A percentile compares a stretch with the other conserved stretches of the same genome.
phyloP scores from a whole-genome alignment of 2,329 filamentous ascomycete genomes.

The Dichotomopilus funicola region DNA sequence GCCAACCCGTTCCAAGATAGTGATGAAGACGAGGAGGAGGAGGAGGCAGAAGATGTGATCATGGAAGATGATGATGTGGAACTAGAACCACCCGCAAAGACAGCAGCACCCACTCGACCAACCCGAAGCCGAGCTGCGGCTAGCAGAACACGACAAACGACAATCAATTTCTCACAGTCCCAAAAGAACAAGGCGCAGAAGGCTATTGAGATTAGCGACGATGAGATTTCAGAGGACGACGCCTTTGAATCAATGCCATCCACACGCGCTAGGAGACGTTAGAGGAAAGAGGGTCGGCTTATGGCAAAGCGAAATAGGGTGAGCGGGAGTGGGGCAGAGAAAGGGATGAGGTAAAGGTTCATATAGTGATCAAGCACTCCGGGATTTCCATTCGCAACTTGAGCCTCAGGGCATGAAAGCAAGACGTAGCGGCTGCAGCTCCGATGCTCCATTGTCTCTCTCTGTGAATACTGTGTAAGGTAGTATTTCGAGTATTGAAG shows the following conservation, averaged over 20 bases:
- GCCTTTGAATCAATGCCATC: slow-evolving; percentile 49
- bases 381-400: no score
- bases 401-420: no score
- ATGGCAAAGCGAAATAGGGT: no score
- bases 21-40: slow-evolving; percentile 34
- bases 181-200: slow-evolving; percentile 34
- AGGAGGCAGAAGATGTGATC: slow-evolving; percentile 29
- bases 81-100: slow-evolving; percentile 22
- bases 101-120: slow-evolving; percentile 32
- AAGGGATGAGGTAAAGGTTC: background rate
- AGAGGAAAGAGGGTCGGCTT: background rate
- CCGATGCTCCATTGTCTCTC: background rate
- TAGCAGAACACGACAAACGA: slow-evolving; percentile 40
- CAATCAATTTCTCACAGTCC: slow-evolving; percentile 43
- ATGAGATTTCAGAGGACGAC: slow-evolving; percentile 56
- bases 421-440: no score
- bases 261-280: slow-evolving; percentile 25
- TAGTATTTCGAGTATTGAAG: no score
- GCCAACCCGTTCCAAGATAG: slow-evolving; percentile 33
- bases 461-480: background rate
- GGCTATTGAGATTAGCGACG: slow-evolving; percentile 56
- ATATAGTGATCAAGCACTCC: no score
- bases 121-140: slow-evolving; percentile 27
- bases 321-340: background rate
- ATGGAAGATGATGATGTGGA: slow-evolving; percentile 41